Base-by-base conservation (phyloP, 2,329 filamentous ascomycete genomes). In the Alternaria hordeiaustralica region DNA sequence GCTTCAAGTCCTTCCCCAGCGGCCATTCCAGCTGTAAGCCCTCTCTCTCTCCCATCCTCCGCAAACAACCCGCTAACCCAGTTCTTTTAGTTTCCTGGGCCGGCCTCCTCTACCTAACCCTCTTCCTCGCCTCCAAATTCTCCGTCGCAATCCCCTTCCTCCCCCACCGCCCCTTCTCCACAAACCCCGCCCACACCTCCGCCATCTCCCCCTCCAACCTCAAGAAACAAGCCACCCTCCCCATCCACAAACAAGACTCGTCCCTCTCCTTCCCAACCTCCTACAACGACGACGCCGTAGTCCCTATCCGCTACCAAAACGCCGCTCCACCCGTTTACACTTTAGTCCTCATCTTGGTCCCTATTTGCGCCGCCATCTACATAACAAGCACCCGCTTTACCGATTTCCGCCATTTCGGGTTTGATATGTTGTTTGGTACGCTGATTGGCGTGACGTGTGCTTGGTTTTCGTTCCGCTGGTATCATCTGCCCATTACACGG, bases 321-420 rank as follows among this genome's bases (percentile, higher is more conserved):
- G 94, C 94, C 2, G 91, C 94, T 0, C 93, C 94, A 1, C 94
- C 94, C 0, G 82, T 94, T 8, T 95, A 93, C 75, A 88, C 96
- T 3, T 84, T 97, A 12, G 82, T 90, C 47, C 78, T 95, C 33
- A 86, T 89, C 3, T 83, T 93, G 18, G 80, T 92, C 2, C 94
- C 94, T 3, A 87, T 94, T 67, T 90, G 89, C 60, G 83, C 88
- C 1, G 91, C 94, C 6, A 87, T 94, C 66, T 97, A 94, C 82
- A 91, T 97, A 66, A 86, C 90, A n/a, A 88, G 90, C 26, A 95
- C 93, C 1, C 91, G 95, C 11, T 98, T 91, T 87, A 94, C 90
- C 63, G 90, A 97, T 79, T 96, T 90, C 82, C 89, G 92, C 43
- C 95, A 98, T 79, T 92, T 95, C 77, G 94, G 90, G n/a, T 95